Base-by-base conservation (phyloP, 1,139 yeast genomes). In the Pichia sp. region DNA sequence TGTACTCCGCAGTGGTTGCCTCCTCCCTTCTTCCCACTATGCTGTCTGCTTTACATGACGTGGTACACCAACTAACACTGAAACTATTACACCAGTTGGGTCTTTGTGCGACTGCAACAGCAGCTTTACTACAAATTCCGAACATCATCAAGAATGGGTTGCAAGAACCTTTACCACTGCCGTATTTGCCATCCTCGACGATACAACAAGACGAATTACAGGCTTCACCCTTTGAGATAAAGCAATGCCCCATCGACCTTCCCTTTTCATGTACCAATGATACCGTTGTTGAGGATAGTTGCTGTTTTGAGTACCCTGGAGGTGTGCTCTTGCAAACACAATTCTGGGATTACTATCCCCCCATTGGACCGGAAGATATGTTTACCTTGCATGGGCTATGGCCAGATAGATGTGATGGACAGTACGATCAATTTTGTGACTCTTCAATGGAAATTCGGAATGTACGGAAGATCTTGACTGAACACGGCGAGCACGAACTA, bases 311-410 rank as follows among this genome's bases (percentile, higher is more conserved):
- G 54, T 71, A 77, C 33, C 94, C 95, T 3, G 91, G 93, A 23
- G 96, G 97, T 1, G 69, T 87, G 13, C 65, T 88, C 28, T 60
- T 88, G 33, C 84, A 79, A 51, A 85, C 97, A 0, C 97, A 91
- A 56, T 87, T 88, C 59, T 91, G 97, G 97, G 95, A 87, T 58
- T 85, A 83, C 53, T 64, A 66, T 42, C 96, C 96, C 0, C 77
- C 93, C 3, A 68, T 80, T 42, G 95, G 96, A 2, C 82, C 85
- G 1, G 66, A 72, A 32, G 80, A 86, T 46, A 64, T 75, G 42
- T 91, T 86, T 60, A 91, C 97, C 0, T 62, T 85, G 24, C 94
- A 84, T 55, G 94, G 94, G 0, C 60, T 83, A 34, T 84, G 94
- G 94, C 86, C 88, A 6, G 93, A 84, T 56, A 72, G 74, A 50